Conservation (phyloP, 2,329 filamentous ascomycete species). For the Penicillium sumatraense region DNA sequence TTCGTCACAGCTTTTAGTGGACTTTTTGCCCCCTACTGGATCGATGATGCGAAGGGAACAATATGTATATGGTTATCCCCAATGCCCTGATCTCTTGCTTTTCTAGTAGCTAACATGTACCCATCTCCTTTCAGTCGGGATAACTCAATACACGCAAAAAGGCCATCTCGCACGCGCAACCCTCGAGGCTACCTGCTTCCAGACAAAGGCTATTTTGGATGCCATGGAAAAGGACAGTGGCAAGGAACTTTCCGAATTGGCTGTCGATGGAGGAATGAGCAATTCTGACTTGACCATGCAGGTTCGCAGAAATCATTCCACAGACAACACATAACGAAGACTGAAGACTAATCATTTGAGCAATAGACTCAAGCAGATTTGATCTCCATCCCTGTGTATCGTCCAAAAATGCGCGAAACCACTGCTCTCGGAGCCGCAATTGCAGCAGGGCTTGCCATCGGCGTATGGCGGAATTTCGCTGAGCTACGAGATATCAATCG, state of each 20-base stretch:
- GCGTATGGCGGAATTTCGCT: constrained; percentile 74
- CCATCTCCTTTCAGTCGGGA: constrained; percentile 65
- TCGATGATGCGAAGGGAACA: constrained; percentile 88
- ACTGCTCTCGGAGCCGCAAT: constrained; percentile 88
- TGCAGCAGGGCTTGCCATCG: constrained; percentile 81
- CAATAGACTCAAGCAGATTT: constrained; percentile 76
- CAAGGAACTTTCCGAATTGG: constrained; percentile 73
- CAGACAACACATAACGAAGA: constrained; percentile 18
- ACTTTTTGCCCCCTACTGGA: constrained; percentile 92
- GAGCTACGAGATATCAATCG: constrained; percentile 75
- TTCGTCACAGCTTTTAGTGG: constrained; percentile 92
- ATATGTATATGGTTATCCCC: constrained; percentile 62
- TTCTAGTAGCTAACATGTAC: not conserved
- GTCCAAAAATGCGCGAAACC: constrained; percentile 87
- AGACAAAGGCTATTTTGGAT: constrained; percentile 88
- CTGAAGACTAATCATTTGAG: not conserved
- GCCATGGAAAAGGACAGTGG: constrained; percentile 88
- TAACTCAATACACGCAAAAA: constrained; percentile 82
- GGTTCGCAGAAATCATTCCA: constrained; percentile 50
- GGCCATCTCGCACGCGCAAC: constrained; percentile 89
- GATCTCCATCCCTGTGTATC: constrained; percentile 79
- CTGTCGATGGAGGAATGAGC: constrained; percentile 88
- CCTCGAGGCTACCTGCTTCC: constrained; percentile 88
- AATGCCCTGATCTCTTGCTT: not conserved
- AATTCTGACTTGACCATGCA: constrained; percentile 90